A percentile compares a stretch with the other conserved stretches of the same genome.
These are phyloP conservation scores for Dictyostelium brefeldianum DNA, from an alignment of 78 protist species.

Conservation along the genomic window DNA sequence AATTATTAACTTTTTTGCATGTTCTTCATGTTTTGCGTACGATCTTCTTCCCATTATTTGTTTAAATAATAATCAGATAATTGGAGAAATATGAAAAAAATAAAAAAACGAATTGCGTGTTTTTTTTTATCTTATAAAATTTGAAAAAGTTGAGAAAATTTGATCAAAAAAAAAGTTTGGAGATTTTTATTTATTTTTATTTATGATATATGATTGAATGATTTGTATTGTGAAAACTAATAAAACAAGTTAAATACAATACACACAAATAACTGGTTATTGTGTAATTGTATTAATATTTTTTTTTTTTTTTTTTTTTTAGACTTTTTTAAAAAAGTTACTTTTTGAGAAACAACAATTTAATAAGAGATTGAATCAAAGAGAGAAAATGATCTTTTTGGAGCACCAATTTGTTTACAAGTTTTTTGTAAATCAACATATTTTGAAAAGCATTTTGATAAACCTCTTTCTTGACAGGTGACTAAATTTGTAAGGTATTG, in stretches of 20 bases:
- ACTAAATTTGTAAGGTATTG: slow-evolving; percentile 1
- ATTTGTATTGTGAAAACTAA: too few species aligned
- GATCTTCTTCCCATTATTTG: slow-evolving; percentile 39
- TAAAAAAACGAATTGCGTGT: too few species aligned
- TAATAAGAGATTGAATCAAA: slow-evolving; percentile 8
- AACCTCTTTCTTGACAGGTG: slow-evolving; percentile 40
- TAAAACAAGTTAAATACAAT: too few species aligned
- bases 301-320: too few species aligned
- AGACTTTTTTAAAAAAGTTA: too few species aligned
- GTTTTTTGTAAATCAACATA: slow-evolving; percentile 34
- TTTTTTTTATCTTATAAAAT: too few species aligned
- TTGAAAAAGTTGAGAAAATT: not conserved
- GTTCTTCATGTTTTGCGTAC: not conserved
- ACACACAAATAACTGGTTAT: too few species aligned
- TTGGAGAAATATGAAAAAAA: not conserved
- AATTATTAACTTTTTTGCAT: not conserved
- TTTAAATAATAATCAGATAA: not conserved
- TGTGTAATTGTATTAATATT: too few species aligned
- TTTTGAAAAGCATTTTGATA: slow-evolving; percentile 28
- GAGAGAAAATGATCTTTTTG: not conserved
- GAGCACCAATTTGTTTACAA: slow-evolving; percentile 7
- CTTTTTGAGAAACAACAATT: too few species aligned
- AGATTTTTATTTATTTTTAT: too few species aligned
- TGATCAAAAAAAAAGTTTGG: too few species aligned
- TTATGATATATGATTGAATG: too few species aligned